A percentile compares a stretch with the other conserved stretches of the same genome.
phyloP scores from a whole-genome alignment of 805 yeast genomes.

The Yueomyces sp. region DNA sequence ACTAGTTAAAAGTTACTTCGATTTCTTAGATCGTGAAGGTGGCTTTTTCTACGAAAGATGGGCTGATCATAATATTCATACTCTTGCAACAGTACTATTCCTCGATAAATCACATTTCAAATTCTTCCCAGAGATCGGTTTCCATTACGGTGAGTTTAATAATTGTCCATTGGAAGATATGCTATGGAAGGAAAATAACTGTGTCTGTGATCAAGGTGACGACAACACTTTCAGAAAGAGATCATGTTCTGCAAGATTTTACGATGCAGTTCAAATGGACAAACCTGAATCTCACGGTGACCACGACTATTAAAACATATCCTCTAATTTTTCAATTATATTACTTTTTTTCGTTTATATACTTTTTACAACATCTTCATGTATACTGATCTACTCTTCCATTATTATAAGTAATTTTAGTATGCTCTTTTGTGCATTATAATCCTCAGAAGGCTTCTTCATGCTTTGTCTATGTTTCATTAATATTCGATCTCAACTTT shows the following conservation, averaged over 20 bases:
- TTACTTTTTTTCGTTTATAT: too few relatives aligned
- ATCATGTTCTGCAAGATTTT: conserved; percentile 50
- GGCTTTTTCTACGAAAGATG: conserved; percentile 84
- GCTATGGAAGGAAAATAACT: conserved; percentile 41
- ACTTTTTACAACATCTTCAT: too few relatives aligned
- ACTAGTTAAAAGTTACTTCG: conserved; percentile 54
- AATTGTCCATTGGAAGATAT: conserved; percentile 62
- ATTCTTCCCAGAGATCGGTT: conserved; percentile 70
- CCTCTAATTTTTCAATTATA: too few relatives aligned
- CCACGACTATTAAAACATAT: background rate
- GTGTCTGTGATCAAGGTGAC: conserved; percentile 58
- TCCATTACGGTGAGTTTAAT: conserved; percentile 57
- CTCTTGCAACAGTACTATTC: conserved; percentile 65
- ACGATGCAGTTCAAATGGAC: conserved; percentile 31
- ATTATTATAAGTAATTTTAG: too few relatives aligned
- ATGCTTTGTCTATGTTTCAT: too few relatives aligned
- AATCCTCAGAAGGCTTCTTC: too few relatives aligned
- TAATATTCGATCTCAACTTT: too few relatives aligned
- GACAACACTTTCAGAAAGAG: conserved; percentile 57
- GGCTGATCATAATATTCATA: conserved; percentile 89
- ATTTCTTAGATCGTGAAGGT: conserved; percentile 53
- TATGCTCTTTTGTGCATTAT: too few relatives aligned
- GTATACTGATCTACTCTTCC: too few relatives aligned
- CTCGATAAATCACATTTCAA: conserved; percentile 50
- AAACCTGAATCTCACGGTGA: conserved; percentile 38